phyloP scores from a whole-genome alignment of 2,329 filamentous ascomycete species.

The Xylaria hypoxylon region DNA sequence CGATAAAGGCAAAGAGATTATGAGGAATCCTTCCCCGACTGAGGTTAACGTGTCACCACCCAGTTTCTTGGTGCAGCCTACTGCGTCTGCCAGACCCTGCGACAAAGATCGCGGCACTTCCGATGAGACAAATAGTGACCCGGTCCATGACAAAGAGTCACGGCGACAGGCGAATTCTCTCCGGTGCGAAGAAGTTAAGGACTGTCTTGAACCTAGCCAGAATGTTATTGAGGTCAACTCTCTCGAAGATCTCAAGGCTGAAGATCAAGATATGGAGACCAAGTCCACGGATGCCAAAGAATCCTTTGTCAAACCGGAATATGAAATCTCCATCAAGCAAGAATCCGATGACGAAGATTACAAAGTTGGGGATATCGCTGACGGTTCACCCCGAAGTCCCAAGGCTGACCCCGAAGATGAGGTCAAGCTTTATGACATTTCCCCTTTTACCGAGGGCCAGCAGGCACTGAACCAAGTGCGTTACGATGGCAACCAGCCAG shows the following conservation, averaged over 20 bases:
- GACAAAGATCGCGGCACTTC: background rate
- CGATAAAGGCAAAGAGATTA: background rate
- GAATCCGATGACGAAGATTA: slow-evolving; percentile 6
- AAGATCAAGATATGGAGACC: background rate
- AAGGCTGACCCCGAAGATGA: slow-evolving; percentile 16
- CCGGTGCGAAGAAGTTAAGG: slow-evolving; percentile 1
- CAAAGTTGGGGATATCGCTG: background rate
- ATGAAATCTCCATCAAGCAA: background rate
- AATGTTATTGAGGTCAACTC: background rate
- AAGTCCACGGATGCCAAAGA: background rate
- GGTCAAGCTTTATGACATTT: slow-evolving; percentile 15
- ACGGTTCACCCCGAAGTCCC: background rate
- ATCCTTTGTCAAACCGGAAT: background rate
- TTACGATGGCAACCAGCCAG: background rate
- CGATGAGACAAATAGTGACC: background rate
- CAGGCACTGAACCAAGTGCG: background rate
- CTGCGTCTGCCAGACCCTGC: background rate
- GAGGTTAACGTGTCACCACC: background rate
- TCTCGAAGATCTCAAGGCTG: too few species aligned
- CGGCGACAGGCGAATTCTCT: background rate
- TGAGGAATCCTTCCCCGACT: background rate
- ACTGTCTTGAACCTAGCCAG: background rate
- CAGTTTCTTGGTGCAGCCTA: background rate
- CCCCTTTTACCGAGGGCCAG: background rate
- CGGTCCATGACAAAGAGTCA: background rate